A percentile compares a stretch with the other conserved stretches of the same genome.
Evolutionary conservation across 306 rosid species (phyloP).

Genomic region (Cotoneaster glaucophyllus): DNA sequence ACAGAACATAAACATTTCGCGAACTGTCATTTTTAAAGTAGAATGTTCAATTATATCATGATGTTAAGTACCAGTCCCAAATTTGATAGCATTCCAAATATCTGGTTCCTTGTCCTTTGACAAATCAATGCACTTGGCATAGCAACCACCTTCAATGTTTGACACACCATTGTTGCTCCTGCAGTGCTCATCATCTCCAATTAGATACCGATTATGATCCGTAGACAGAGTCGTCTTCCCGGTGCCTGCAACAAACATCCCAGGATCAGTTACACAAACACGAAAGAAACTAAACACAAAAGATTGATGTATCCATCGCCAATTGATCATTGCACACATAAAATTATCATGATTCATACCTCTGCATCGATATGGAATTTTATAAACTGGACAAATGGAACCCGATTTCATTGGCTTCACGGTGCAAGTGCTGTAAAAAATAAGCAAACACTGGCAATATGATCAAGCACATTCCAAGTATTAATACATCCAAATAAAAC

Average conservation of each 20-base stretch:
- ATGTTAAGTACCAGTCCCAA: slow-evolving; percentile 61
- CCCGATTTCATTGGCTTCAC: too few species aligned
- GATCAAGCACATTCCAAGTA: neutral
- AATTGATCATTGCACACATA: too few species aligned
- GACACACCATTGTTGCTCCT: slow-evolving; percentile 82
- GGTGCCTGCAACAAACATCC: slow-evolving; percentile 37
- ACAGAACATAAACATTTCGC: too few species aligned
- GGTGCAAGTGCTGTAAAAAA: too few species aligned
- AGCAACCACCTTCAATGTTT: slow-evolving; percentile 95
- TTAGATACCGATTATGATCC: slow-evolving; percentile 65
- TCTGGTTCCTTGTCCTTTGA: slow-evolving; percentile 64
- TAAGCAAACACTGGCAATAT: too few species aligned
- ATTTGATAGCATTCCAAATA: slow-evolving; percentile 85
- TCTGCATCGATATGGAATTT: too few species aligned
- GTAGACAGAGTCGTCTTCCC: slow-evolving; percentile 80
- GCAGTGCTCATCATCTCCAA: slow-evolving; percentile 90
- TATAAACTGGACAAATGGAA: too few species aligned
- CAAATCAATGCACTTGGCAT: slow-evolving; percentile 88
- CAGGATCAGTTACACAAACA: neutral
- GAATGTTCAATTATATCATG: neutral
- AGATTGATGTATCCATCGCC: neutral
- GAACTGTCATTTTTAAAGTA: neutral
- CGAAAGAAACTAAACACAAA: neutral
- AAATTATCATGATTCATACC: too few species aligned
- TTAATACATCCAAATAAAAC: neutral